Evolutionary conservation across 2,329 filamentous ascomycete species (phyloP), one percentile per base, ranked within the genome.

Genomic region (Fusarium sp.): DNA sequence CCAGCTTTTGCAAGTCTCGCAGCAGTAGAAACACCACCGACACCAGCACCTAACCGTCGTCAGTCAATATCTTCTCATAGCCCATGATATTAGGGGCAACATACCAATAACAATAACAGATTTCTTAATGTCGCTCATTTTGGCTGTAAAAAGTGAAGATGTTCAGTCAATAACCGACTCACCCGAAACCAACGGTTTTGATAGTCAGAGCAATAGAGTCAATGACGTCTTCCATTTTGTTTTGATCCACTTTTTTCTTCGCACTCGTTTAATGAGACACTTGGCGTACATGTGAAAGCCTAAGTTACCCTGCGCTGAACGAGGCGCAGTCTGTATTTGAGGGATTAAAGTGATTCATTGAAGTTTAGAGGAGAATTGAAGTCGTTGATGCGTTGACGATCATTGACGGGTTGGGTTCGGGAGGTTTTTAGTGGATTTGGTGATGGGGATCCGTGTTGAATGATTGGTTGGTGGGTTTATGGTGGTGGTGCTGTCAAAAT

Each of bases 1-100:
- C 92, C 93, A 5, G 91, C 88, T 78, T 91, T 91, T 56, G 91
- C 91, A 17, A 94, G 88, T 51, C 92, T 89, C 5, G 92, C 92
- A 64, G 93, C 91, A 4, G 90, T 90, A n/a, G 91, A 88, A 47
- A 93, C 89, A 66, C 92, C 92, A 57, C 92, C 93, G 51, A 90
- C 90, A 67, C 93, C 93, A 36, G 92, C 92, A 72, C 92, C 92
- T 87, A 80, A 63, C 11, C 2, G 49, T 4, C 13, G 7, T 59
- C 24, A 63, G 38, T 41, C 12, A 22, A 20, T 3, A 7, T 9
- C 10, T 56, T 14, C 4, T 28, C 26, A 44, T 7, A 28, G 8
- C 2, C 24, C 36, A 26, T 35, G 13, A 7, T 11, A 4, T 7
- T 6, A 7, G 4, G 11, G 0, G 14, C 17, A 10, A 41, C 69